Percentiles rank a stretch among this genome's conserved stretches.
phyloP scores from a whole-genome alignment of 1,284 basidiomycete genomes.

The Cronartium quercuum region DNA sequence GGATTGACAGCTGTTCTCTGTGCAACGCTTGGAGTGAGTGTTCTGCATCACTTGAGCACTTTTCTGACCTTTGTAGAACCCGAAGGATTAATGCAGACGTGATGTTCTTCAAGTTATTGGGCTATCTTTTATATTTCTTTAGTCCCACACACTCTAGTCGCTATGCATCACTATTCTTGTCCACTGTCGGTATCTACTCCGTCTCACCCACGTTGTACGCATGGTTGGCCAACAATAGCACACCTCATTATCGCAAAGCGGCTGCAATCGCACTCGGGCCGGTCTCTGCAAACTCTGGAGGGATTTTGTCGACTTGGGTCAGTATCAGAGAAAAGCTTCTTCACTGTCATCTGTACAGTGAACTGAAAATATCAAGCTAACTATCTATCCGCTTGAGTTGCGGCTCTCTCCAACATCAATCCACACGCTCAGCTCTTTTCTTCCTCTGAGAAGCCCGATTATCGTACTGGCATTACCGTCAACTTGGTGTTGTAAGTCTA shows the following conservation, averaged over 20 bases:
- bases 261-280: conserved; percentile 31
- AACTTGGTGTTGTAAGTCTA: conserved; percentile 1
- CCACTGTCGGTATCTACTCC: conserved; percentile 25
- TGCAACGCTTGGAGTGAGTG: neutral
- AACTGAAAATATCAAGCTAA: neutral
- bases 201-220: conserved; percentile 24
- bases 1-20: conserved; percentile 15
- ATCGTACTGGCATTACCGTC: neutral
- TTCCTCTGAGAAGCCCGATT: neutral
- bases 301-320: conserved; percentile 32
- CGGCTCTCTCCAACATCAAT: too few species aligned
- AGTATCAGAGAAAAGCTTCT: neutral
- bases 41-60: too few species aligned
- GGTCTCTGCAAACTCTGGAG: conserved; percentile 23
- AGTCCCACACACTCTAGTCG: neutral
- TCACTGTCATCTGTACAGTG: neutral
- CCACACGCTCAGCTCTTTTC: neutral
- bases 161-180: conserved; percentile 22
- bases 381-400: too few species aligned
- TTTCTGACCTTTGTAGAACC: too few species aligned
- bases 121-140: conserved; percentile 17
- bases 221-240: conserved; percentile 36
- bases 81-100: too few species aligned
- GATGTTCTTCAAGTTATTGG: conserved; percentile 8
- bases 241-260: conserved; percentile 30